Conservation (phyloP, 164 flowering plant species). For the Brasenia schreberi region DNA sequence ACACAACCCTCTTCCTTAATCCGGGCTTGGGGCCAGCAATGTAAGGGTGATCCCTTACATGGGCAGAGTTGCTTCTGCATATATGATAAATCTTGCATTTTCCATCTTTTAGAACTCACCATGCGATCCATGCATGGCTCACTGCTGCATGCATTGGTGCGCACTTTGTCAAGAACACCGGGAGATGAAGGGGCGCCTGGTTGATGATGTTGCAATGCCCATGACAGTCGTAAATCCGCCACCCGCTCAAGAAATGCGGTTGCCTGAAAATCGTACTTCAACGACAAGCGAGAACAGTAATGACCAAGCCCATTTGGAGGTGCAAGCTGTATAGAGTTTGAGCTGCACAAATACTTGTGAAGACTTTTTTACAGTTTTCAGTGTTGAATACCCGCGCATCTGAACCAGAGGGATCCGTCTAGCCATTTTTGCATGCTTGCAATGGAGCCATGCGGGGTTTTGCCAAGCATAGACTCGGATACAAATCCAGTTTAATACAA, state of each 20-base stretch:
- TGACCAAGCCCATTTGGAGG: constrained; percentile 28
- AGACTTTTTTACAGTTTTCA: too few relatives aligned
- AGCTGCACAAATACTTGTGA: not conserved
- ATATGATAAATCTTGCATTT: not conserved
- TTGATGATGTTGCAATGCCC: constrained; percentile 50
- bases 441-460: too few relatives aligned
- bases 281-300: constrained; percentile 16
- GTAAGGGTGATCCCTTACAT: too few relatives aligned
- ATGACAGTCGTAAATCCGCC: constrained; percentile 89
- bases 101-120: constrained; percentile 60
- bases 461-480: too few relatives aligned
- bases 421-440: too few relatives aligned
- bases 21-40: too few relatives aligned
- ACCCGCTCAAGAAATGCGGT: constrained; percentile 75
- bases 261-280: constrained; percentile 18
- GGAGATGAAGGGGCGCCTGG: constrained; percentile 79
- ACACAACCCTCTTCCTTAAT: too few relatives aligned
- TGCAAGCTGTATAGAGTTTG: constrained; percentile 28
- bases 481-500: too few relatives aligned
- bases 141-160: constrained; percentile 93
- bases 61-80: too few relatives aligned
- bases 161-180: constrained; percentile 96
- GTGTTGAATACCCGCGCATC: too few relatives aligned
- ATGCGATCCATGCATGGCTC: constrained; percentile 89
- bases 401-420: too few relatives aligned